These are phyloP conservation scores for Phylloporus rhodoxanthus DNA, from an alignment of 768 basidiomycete species.

Conservation along the genomic window DNA sequence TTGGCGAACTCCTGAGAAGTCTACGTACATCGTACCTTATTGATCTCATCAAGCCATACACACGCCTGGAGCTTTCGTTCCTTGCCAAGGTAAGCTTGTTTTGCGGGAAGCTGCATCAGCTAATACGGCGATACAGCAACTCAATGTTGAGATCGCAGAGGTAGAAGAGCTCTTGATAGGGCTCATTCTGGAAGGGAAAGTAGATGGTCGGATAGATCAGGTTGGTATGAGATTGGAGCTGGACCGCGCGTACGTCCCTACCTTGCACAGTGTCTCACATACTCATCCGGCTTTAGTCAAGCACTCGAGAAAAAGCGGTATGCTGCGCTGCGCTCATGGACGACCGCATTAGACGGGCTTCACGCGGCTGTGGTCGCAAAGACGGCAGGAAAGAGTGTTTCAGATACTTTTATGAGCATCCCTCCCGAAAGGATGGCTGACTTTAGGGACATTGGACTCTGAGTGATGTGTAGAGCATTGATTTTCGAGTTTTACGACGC, in stretches of 20 bases:
- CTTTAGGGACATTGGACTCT: conserved; percentile 27
- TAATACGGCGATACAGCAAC: conserved; percentile 54
- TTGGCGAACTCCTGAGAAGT: conserved; percentile 91
- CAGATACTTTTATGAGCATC: conserved; percentile 32
- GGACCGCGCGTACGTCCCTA: conserved; percentile 61
- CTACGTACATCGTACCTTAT: conserved; percentile 95
- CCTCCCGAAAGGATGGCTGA: conserved; percentile 30
- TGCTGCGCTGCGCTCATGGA: conserved; percentile 75
- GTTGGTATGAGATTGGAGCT: conserved; percentile 89
- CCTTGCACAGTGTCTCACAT: background rate
- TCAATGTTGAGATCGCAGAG: conserved; percentile 87
- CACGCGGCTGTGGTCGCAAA: conserved; percentile 75
- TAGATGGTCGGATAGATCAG: conserved; percentile 95
- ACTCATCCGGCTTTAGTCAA: conserved; percentile 48
- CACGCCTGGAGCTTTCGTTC: conserved; percentile 86
- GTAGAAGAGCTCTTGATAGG: conserved; percentile 92
- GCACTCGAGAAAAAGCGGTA: conserved; percentile 85
- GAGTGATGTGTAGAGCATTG: conserved; percentile 7
- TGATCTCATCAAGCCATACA: conserved; percentile 97
- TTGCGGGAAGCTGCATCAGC: background rate
- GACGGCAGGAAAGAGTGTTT: conserved; percentile 39
- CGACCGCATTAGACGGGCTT: conserved; percentile 69
- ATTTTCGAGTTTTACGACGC: conserved; percentile 1
- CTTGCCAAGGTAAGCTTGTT: conserved; percentile 67
- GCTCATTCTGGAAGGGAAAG: conserved; percentile 93